phyloP scores from a whole-genome alignment of 2,329 filamentous ascomycete genomes.

The Colletotrichum coccodes region DNA sequence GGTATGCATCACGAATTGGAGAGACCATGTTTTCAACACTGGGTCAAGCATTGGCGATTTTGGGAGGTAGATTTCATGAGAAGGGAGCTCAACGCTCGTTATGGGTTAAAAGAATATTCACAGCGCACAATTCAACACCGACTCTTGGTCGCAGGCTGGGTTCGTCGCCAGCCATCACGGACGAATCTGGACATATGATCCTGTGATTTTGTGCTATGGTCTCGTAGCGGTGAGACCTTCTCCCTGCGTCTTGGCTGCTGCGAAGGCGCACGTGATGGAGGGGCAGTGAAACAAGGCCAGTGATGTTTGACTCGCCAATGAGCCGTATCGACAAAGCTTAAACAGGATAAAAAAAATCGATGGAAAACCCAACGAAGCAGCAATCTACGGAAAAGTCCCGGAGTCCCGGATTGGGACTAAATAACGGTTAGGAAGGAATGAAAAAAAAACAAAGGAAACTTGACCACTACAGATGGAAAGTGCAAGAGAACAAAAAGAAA shows the following conservation, averaged over 20 bases:
- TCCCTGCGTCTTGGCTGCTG: background rate
- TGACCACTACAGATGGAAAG: background rate
- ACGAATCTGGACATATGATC: background rate
- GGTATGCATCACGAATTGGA: slow-evolving; percentile 28
- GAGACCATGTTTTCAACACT: slow-evolving; percentile 35
- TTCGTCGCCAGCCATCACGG: background rate
- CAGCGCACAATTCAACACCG: slow-evolving; percentile 6
- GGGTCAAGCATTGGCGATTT: slow-evolving; percentile 33
- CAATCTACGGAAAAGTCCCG: too few species aligned
- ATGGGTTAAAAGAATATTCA: background rate
- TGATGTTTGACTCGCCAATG: background rate
- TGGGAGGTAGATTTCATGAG: slow-evolving; percentile 27
- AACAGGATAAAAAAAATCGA: background rate
- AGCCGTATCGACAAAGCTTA: too few species aligned
- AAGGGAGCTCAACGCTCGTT: slow-evolving; percentile 35
- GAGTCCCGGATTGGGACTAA: too few species aligned
- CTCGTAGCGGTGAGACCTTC: slow-evolving; percentile 8
- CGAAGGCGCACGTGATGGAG: background rate
- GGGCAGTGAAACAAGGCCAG: background rate
- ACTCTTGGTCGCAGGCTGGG: slow-evolving; percentile 3
- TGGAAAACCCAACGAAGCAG: background rate
- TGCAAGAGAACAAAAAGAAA: slow-evolving; percentile 36
- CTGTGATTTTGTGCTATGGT: background rate
- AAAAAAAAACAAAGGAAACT: background rate
- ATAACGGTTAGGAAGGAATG: too few species aligned